Conservation (phyloP, 495 filamentous ascomycete genomes). For the Penicillium lagena region DNA sequence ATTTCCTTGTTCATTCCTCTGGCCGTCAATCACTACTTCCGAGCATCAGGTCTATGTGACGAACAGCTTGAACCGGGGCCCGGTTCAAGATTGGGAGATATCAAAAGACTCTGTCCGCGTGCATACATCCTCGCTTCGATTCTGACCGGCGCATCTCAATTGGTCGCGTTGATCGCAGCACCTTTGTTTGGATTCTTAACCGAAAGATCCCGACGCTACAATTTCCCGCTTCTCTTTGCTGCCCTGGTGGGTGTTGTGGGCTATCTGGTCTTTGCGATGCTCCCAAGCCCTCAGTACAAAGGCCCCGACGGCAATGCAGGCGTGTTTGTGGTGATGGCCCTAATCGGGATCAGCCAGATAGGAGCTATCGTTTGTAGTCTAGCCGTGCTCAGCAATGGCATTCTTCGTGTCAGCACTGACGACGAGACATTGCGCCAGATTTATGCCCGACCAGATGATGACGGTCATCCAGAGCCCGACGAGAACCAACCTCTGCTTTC, state of each 20-base stretch:
- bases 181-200: slow-evolving; percentile 81
- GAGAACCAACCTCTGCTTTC: slow-evolving; percentile 31
- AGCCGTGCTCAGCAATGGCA: slow-evolving; percentile 72
- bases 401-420: slow-evolving; percentile 43
- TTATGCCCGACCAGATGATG: slow-evolving; percentile 10
- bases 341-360: slow-evolving; percentile 87
- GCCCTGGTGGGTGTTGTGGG: slow-evolving; percentile 67
- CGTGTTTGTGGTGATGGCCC: slow-evolving; percentile 68
- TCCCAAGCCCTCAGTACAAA: slow-evolving; percentile 64
- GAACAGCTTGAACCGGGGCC: slow-evolving; percentile 48
- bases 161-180: slow-evolving; percentile 76
- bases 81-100: slow-evolving; percentile 47
- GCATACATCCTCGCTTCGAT: slow-evolving; percentile 83
- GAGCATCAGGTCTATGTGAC: slow-evolving; percentile 69
- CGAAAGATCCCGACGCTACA: slow-evolving; percentile 52
- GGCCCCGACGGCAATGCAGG: slow-evolving; percentile 49
- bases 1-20: slow-evolving; percentile 93
- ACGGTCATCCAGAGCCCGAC: slow-evolving; percentile 6
- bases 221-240: slow-evolving; percentile 67
- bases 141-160: slow-evolving; percentile 80
- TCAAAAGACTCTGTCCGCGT: slow-evolving; percentile 71
- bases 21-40: slow-evolving; percentile 84
- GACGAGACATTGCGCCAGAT: slow-evolving; percentile 27
- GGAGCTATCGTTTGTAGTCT: slow-evolving; percentile 92
- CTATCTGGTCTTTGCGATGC: slow-evolving; percentile 63